phyloP scores from a whole-genome alignment of 2,329 filamentous ascomycete genomes.

The Cladosporium oxysporum region DNA sequence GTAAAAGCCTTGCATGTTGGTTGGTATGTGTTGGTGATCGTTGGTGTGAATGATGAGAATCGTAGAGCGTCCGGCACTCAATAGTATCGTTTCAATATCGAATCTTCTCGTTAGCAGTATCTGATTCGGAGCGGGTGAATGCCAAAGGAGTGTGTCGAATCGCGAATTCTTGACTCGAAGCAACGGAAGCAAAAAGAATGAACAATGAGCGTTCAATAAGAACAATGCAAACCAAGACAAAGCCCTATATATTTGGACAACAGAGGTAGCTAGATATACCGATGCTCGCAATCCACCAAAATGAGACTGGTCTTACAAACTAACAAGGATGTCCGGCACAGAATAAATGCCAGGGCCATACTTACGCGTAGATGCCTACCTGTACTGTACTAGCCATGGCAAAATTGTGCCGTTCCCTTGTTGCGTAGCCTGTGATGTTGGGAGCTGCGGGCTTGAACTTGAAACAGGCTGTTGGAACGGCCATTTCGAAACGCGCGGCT shows the following conservation, averaged over 20 bases:
- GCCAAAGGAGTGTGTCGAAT: neutral
- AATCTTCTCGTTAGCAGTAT: neutral
- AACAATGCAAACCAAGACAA: neutral
- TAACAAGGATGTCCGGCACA: neutral
- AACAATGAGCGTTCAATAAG: neutral
- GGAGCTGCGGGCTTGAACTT: neutral
- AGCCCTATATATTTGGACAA: neutral
- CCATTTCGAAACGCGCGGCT: slow-evolving; percentile 5
- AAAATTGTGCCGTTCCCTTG: neutral
- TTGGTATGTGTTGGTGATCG: neutral
- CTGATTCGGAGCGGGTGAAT: neutral
- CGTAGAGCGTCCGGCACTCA: neutral
- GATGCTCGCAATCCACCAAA: neutral
- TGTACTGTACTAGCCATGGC: neutral
- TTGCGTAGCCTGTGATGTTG: neutral
- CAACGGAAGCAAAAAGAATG: neutral
- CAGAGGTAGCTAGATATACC: neutral
- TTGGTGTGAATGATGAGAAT: neutral
- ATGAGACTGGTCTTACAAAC: neutral
- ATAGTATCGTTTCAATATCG: neutral
- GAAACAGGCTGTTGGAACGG: neutral
- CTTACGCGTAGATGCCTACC: neutral
- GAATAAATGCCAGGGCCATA: neutral
- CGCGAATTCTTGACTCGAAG: neutral
- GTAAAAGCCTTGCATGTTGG: neutral